A percentile compares a stretch with the other conserved stretches of the same genome.
These are phyloP conservation scores for Pseudopediastrum boryanum DNA, from an alignment of 139 green algal species.

Conservation along the genomic window DNA sequence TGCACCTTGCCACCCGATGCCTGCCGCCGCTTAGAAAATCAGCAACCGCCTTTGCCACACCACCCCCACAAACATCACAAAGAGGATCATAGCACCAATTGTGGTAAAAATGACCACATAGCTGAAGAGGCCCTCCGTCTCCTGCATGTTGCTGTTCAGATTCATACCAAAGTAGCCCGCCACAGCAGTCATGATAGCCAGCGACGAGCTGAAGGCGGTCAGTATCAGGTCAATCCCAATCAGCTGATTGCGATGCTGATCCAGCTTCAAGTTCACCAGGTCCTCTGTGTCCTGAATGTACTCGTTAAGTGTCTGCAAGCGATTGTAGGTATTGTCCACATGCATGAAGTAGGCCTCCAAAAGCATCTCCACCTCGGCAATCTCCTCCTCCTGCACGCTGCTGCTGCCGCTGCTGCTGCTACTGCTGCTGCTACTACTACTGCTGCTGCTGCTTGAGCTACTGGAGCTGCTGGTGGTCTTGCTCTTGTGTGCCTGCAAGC, in stretches of 20 bases:
- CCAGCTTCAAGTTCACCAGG: conserved; percentile 90
- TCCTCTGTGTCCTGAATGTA: conserved; percentile 57
- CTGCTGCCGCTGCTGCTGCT: conserved; percentile 16
- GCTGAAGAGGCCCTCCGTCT: conserved; percentile 44
- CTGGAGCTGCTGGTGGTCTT: conserved; percentile 11
- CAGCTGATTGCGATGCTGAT: conserved; percentile 85
- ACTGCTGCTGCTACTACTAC: conserved; percentile 25
- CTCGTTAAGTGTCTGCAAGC: conserved; percentile 50
- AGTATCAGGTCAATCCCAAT: conserved; percentile 86
- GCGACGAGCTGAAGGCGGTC: conserved; percentile 72
- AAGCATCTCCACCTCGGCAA: conserved; percentile 78
- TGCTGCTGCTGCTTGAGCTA: neutral
- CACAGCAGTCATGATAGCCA: conserved; percentile 75
- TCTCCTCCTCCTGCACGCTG: conserved; percentile 63
- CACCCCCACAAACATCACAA: conserved; percentile 20
- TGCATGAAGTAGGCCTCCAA: conserved; percentile 75
- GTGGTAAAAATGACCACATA: conserved; percentile 4
- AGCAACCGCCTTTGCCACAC: conserved; percentile 24
- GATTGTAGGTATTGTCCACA: conserved; percentile 72
- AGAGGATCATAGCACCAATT: conserved; percentile 9
- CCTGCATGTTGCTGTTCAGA: conserved; percentile 58
- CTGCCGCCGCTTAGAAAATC: conserved; percentile 17
- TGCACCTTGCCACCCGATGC: too few relatives aligned
- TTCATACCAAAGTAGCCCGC: conserved; percentile 96
- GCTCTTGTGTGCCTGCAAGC: neutral